Evolutionary conservation across 2,329 filamentous ascomycete genomes (phyloP).

Genomic region (Aspergillus ibericus): DNA sequence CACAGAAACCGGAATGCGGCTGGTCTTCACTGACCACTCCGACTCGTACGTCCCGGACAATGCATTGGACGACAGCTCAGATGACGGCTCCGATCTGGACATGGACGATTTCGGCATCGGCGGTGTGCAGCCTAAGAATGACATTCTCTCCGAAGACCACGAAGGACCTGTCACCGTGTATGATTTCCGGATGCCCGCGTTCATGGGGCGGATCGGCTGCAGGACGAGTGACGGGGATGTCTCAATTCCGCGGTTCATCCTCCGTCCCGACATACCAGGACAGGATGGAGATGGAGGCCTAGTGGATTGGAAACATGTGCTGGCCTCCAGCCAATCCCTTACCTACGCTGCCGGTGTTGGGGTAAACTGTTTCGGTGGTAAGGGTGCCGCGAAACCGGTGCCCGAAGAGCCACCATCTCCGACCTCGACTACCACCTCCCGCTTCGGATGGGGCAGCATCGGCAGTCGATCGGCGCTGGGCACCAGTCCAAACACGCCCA

Average conservation of each 20-base stretch:
- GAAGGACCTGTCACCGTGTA: conserved; percentile 38
- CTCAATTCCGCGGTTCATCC: conserved; percentile 41
- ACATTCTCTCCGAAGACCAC: conserved; percentile 19
- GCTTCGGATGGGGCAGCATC: conserved; percentile 39
- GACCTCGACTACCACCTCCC: conserved; percentile 31
- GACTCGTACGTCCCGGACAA: conserved; percentile 39
- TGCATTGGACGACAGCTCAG: conserved; percentile 28
- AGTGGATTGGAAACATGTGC: conserved; percentile 46
- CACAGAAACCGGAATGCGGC: conserved; percentile 40
- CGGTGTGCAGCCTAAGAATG: conserved; percentile 26
- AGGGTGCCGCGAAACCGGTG: conserved; percentile 20
- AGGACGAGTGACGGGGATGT: conserved; percentile 25
- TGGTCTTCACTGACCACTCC: conserved; percentile 45
- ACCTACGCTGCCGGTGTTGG: conserved; percentile 37
- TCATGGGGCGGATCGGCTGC: conserved; percentile 40
- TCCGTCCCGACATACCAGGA: conserved; percentile 44
- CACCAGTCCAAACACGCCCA: conserved; percentile 33
- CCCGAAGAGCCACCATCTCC: conserved; percentile 35
- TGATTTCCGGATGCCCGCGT: conserved; percentile 44
- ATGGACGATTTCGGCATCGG: conserved; percentile 36
- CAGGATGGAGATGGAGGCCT: conserved; percentile 47
- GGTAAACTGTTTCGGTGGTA: conserved; percentile 33
- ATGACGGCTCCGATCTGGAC: conserved; percentile 34
- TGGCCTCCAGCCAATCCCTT: conserved; percentile 42
- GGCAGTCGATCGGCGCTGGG: conserved; percentile 32